Evolutionary conservation across 2,329 filamentous ascomycete species (phyloP).

Genomic region (Rutstroemia sp.): DNA sequence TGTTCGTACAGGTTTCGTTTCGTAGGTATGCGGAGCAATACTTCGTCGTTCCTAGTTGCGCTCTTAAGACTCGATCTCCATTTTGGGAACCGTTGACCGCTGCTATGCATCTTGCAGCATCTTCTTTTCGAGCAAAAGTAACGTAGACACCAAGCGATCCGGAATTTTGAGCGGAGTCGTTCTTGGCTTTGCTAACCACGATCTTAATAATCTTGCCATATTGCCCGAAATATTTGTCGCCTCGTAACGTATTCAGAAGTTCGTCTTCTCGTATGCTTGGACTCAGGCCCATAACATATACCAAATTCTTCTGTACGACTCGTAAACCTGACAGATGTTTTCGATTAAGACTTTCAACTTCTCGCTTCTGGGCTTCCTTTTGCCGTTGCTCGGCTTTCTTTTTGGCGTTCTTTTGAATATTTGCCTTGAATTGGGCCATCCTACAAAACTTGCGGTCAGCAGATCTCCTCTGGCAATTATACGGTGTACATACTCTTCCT

Average conservation of each 20-base stretch:
- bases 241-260: slow-evolving; percentile 80
- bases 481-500: slow-evolving; percentile 70
- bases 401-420: slow-evolving; percentile 85
- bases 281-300: slow-evolving; percentile 92
- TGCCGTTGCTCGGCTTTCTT: slow-evolving; percentile 80
- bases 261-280: slow-evolving; percentile 90
- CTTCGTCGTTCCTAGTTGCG: slow-evolving; percentile 82
- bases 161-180: slow-evolving; percentile 55
- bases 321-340: slow-evolving; percentile 94
- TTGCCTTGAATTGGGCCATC: slow-evolving; percentile 66
- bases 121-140: slow-evolving; percentile 89
- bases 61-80: slow-evolving; percentile 77
- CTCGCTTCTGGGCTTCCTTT: slow-evolving; percentile 92
- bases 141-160: slow-evolving; percentile 89
- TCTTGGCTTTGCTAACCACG: slow-evolving; percentile 83
- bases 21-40: slow-evolving; percentile 97
- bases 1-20: slow-evolving; percentile 89
- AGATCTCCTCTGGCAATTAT: background rate
- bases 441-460: slow-evolving; percentile 35
- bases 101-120: slow-evolving; percentile 82
- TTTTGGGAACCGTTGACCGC: slow-evolving; percentile 91
- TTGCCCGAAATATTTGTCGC: slow-evolving; percentile 91
- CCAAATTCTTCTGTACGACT: slow-evolving; percentile 96
- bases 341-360: slow-evolving; percentile 89
- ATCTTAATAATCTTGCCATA: slow-evolving; percentile 99